Conservation (phyloP, 176 grass and related monocot species). For the Urochloa ruziziensis region DNA sequence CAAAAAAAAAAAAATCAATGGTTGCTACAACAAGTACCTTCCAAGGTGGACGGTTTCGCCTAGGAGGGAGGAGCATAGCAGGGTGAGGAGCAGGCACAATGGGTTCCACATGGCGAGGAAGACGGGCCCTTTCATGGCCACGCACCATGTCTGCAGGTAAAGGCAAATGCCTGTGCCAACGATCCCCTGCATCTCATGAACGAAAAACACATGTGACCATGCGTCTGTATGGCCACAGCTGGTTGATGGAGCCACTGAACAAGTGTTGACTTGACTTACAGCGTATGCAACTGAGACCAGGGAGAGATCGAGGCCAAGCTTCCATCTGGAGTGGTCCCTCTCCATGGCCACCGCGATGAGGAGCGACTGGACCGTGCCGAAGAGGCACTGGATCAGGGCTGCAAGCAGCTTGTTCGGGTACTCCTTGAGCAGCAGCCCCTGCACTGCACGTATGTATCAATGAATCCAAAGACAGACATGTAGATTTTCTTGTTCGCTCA, state of each 20-base stretch:
- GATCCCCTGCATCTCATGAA: slow-evolving; percentile 34
- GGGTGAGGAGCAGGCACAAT: slow-evolving; percentile 45
- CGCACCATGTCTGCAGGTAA: slow-evolving; percentile 68
- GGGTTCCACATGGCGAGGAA: slow-evolving; percentile 70
- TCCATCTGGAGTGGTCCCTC: slow-evolving; percentile 40
- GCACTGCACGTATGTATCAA: not conserved
- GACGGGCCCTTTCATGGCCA: slow-evolving; percentile 58
- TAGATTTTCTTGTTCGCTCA: no score
- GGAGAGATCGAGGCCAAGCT: slow-evolving; percentile 40
- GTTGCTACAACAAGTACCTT: not conserved
- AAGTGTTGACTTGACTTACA: not conserved
- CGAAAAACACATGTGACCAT: not conserved
- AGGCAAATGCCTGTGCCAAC: slow-evolving; percentile 43
- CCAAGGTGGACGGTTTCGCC: slow-evolving; percentile 53
- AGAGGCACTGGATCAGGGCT: slow-evolving; percentile 37
- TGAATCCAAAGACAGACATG: no score
- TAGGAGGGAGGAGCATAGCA: slow-evolving; percentile 52
- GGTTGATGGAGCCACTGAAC: not conserved
- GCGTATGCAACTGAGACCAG: slow-evolving; percentile 46
- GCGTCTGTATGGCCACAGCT: not conserved
- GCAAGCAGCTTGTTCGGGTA: slow-evolving; percentile 64
- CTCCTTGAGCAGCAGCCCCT: slow-evolving; percentile 49
- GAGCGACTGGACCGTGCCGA: slow-evolving; percentile 50
- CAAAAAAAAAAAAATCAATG: no score
- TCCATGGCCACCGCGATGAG: slow-evolving; percentile 34